phyloP scores from a whole-genome alignment of 805 yeast species.

The Osmozyma mogii region DNA sequence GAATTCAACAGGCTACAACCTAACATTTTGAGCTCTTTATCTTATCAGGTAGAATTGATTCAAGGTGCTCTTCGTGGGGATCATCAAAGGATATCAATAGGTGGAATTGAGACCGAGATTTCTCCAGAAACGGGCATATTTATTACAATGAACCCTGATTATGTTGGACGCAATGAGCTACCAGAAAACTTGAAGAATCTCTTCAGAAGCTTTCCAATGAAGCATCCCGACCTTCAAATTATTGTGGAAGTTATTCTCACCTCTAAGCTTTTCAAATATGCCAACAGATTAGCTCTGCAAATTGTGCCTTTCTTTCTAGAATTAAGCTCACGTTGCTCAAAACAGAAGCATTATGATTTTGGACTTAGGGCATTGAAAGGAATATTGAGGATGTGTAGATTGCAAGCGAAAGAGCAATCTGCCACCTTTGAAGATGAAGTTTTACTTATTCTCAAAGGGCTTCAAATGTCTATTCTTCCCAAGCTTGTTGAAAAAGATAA shows the following conservation, averaged over 20 bases:
- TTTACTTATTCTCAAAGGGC: slow-evolving; percentile 39
- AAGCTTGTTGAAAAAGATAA: slow-evolving; percentile 53
- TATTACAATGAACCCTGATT: slow-evolving; percentile 86
- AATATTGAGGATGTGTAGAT: slow-evolving; percentile 46
- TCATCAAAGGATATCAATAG: slow-evolving; percentile 25
- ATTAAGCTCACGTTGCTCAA: slow-evolving; percentile 34
- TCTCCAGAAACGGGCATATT: slow-evolving; percentile 59
- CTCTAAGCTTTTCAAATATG: slow-evolving; percentile 59
- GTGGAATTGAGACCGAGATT: slow-evolving; percentile 34
- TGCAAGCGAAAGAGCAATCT: not conserved
- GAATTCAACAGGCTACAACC: slow-evolving; percentile 80
- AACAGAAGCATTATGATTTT: slow-evolving; percentile 80
- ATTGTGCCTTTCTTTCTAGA: slow-evolving; percentile 49
- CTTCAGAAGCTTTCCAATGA: slow-evolving; percentile 71
- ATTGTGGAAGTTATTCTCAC: slow-evolving; percentile 69
- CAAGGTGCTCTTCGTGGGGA: slow-evolving; percentile 43
- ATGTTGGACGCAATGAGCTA: slow-evolving; percentile 70
- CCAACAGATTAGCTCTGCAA: slow-evolving; percentile 35
- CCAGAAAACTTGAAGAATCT: slow-evolving; percentile 82
- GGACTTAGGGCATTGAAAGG: slow-evolving; percentile 78
- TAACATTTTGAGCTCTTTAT: slow-evolving; percentile 71
- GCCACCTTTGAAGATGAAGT: slow-evolving; percentile 12
- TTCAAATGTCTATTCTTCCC: slow-evolving; percentile 61
- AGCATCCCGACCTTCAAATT: slow-evolving; percentile 55
- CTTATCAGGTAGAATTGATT: slow-evolving; percentile 69